Percentiles rank a stretch among this genome's conserved stretches.
These are phyloP conservation scores for Fusarium albidum DNA, from an alignment of 2,329 filamentous ascomycete species.

Conservation along the genomic window DNA sequence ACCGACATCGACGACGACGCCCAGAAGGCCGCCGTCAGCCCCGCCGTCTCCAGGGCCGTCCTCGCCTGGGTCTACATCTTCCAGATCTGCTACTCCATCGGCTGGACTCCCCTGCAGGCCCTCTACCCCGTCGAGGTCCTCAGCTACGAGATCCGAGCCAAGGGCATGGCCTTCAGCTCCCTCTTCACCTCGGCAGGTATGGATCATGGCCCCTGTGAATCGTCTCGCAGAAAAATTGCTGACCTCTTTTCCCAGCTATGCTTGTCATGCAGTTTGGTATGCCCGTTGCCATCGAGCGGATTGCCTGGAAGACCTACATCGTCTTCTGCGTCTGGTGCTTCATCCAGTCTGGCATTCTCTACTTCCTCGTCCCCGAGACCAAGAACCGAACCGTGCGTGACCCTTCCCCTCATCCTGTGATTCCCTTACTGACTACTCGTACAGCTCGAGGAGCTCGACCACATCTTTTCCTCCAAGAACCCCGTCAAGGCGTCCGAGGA, in stretches of 20 bases:
- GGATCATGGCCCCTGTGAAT: background rate
- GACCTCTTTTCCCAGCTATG: conserved; percentile 17
- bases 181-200: conserved; percentile 52
- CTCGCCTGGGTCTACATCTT: conserved; percentile 54
- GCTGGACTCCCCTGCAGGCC: conserved; percentile 46
- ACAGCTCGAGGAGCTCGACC: conserved; percentile 38
- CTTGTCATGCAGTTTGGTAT: conserved; percentile 53
- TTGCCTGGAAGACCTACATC: conserved; percentile 64
- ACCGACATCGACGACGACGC: conserved; percentile 38
- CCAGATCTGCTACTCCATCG: conserved; percentile 52
- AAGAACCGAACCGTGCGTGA: conserved; percentile 52
- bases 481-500: conserved; percentile 33
- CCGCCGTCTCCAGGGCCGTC: conserved; percentile 51
- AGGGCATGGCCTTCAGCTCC: conserved; percentile 62
- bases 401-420: background rate
- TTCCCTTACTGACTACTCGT: background rate
- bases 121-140: conserved; percentile 63
- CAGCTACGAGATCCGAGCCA: conserved; percentile 62
- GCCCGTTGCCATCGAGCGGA: conserved; percentile 56
- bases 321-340: conserved; percentile 56
- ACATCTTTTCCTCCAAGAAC: conserved; percentile 31
- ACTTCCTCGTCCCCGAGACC: conserved; percentile 60
- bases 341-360: conserved; percentile 52
- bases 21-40: conserved; percentile 38
- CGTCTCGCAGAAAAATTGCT: background rate